Conservation (phyloP, 2,329 filamentous ascomycete genomes). For the Fusarium udum region DNA sequence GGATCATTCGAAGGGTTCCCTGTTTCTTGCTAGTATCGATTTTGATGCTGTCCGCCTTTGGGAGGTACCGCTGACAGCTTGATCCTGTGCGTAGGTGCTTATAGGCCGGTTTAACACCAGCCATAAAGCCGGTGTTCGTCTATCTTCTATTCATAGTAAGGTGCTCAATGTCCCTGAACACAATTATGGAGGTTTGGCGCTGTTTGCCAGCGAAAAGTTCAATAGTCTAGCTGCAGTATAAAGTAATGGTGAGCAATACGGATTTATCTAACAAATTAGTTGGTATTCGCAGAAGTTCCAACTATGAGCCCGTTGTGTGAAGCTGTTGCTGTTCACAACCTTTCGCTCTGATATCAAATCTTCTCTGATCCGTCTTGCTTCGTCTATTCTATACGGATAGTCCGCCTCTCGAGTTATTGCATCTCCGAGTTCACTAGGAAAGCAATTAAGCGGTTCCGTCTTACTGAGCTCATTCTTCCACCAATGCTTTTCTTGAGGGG, state of each 20-base stretch:
- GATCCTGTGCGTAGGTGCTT: neutral
- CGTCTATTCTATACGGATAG: constrained; percentile 6
- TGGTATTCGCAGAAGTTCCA: constrained; percentile 6
- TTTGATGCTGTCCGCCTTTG: constrained; percentile 25
- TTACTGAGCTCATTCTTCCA: constrained; percentile 34
- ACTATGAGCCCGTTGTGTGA: neutral
- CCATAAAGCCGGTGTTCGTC: too few species aligned
- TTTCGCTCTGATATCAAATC: constrained; percentile 21
- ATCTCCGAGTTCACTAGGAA: neutral
- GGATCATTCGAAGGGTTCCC: neutral
- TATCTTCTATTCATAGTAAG: neutral
- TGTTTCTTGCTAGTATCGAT: constrained; percentile 9
- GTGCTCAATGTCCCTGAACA: neutral
- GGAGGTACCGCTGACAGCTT: constrained; percentile 12
- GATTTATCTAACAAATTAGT: neutral
- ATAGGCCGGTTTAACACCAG: neutral
- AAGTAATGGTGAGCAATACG: too few species aligned
- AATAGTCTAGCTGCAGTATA: neutral
- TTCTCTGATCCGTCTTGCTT: constrained; percentile 7
- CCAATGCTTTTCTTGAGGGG: constrained; percentile 54
- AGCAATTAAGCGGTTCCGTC: neutral
- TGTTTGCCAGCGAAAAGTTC: too few species aligned
- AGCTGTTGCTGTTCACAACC: neutral
- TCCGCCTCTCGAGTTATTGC: neutral
- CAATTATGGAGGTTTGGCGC: neutral